Conservation (phyloP, 208 protist genomes). For the Phytomonas sp. region DNA sequence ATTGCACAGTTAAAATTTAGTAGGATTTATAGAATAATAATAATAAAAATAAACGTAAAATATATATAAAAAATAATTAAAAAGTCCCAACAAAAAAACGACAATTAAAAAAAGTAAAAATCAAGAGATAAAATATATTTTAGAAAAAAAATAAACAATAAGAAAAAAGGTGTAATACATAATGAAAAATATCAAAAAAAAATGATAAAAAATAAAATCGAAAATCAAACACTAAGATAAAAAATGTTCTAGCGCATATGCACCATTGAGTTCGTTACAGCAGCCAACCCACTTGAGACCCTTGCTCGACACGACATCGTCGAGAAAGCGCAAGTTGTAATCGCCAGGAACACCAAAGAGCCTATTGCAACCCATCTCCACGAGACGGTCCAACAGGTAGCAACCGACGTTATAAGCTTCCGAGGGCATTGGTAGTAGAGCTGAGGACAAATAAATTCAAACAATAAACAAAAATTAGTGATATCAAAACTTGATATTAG, state of each 20-base stretch:
- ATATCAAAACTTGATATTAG: too few relatives aligned
- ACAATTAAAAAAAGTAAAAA: slow-evolving; percentile 7
- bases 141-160: neutral
- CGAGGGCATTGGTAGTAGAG: slow-evolving; percentile 15
- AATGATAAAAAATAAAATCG: neutral
- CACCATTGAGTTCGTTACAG: too few relatives aligned
- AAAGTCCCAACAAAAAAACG: neutral
- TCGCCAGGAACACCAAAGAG: slow-evolving; percentile 45
- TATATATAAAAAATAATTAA: slow-evolving; percentile 11
- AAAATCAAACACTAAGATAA: neutral
- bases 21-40: slow-evolving; percentile 3
- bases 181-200: too few relatives aligned
- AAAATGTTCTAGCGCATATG: too few relatives aligned
- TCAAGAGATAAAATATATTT: slow-evolving; percentile 1
- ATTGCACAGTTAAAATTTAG: slow-evolving; percentile 7
- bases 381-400: slow-evolving; percentile 34
- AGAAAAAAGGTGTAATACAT: neutral
- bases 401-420: slow-evolving; percentile 31
- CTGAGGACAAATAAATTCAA: neutral
- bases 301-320: slow-evolving; percentile 24
- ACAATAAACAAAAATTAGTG: neutral
- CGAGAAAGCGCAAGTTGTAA: slow-evolving; percentile 44
- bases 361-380: slow-evolving; percentile 22
- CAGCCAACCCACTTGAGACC: slow-evolving; percentile 36
- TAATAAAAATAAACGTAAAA: slow-evolving; percentile 1